These are phyloP conservation scores for Pichia inconspicua DNA, from an alignment of 1,139 yeast species.

Conservation along the genomic window DNA sequence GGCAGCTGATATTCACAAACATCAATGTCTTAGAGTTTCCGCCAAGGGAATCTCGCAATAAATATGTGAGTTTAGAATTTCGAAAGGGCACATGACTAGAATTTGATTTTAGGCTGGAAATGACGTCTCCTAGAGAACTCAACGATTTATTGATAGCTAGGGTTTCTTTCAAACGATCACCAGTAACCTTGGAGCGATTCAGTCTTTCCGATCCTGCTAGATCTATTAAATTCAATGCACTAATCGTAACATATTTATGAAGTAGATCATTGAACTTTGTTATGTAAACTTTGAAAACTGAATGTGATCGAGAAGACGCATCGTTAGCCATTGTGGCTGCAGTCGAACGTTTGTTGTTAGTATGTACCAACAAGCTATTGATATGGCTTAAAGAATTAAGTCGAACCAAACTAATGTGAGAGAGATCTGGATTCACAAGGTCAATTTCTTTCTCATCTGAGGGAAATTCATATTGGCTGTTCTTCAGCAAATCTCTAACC, in stretches of 20 bases:
- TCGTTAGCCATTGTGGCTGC: conserved; percentile 81
- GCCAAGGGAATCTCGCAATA: conserved; percentile 74
- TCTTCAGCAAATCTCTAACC: conserved; percentile 55
- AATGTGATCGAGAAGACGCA: conserved; percentile 62
- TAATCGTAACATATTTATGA: conserved; percentile 27
- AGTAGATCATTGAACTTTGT: conserved; percentile 2
- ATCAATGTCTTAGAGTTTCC: conserved; percentile 86
- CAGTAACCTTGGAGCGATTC: conserved; percentile 66
- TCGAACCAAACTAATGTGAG: conserved; percentile 47
- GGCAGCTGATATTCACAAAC: conserved; percentile 87
- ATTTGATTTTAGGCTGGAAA: conserved; percentile 48
- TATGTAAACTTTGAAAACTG: conserved; percentile 63
- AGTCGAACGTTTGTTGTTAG: conserved; percentile 59
- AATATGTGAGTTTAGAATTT: conserved; percentile 63
- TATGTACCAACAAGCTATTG: conserved; percentile 41
- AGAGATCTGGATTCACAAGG: conserved; percentile 41
- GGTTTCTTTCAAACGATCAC: conserved; percentile 79
- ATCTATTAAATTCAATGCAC: conserved; percentile 75
- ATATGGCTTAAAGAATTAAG: conserved; percentile 45
- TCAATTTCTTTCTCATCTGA: conserved; percentile 17
- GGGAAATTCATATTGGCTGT: neutral
- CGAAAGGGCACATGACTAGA: conserved; percentile 43
- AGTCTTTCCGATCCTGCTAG: conserved; percentile 89
- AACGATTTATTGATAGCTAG: conserved; percentile 85
- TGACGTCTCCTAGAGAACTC: conserved; percentile 87